Conservation (phyloP, 1,284 basidiomycete genomes). For the Coriolopsis trogii region DNA sequence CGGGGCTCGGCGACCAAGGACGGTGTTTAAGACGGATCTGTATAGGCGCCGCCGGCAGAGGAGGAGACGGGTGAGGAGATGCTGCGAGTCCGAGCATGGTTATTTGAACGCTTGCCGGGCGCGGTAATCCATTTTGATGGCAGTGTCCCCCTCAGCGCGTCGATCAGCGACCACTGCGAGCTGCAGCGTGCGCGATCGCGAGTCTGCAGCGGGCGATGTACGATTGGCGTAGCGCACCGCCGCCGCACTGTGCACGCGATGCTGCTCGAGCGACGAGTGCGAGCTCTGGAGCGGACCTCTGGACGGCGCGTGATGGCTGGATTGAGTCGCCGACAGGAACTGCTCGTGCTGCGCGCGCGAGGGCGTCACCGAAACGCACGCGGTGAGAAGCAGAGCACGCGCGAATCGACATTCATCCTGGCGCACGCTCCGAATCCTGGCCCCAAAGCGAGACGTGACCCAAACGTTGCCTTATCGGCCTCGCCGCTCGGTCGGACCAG, state of each 20-base stretch:
- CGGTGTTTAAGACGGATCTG: conserved; percentile 26
- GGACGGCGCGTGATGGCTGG: too few species aligned
- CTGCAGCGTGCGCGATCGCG: neutral
- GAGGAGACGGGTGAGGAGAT: neutral
- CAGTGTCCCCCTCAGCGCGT: conserved; percentile 22
- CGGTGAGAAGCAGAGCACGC: too few species aligned
- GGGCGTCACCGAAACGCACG: too few species aligned
- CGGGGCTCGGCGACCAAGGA: conserved; percentile 29
- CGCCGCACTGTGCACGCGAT: too few species aligned
- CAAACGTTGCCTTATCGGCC: neutral
- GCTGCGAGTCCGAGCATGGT: too few species aligned
- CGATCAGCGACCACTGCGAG: conserved; percentile 14
- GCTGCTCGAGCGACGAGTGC: too few species aligned
- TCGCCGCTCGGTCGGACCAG: neutral
- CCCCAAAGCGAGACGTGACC: neutral
- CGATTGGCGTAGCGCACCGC: too few species aligned
- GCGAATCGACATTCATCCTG: too few species aligned
- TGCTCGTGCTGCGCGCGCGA: too few species aligned
- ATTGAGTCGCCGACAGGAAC: neutral
- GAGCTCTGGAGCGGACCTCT: too few species aligned
- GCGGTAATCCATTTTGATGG: conserved; percentile 20
- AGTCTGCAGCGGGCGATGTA: too few species aligned
- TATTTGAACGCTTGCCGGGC: conserved; percentile 19
- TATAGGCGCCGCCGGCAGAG: conserved; percentile 25
- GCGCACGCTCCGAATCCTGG: too few species aligned